phyloP scores from a whole-genome alignment of 2,329 filamentous ascomycete species.

The Hawksworthiomyces lignivorus region DNA sequence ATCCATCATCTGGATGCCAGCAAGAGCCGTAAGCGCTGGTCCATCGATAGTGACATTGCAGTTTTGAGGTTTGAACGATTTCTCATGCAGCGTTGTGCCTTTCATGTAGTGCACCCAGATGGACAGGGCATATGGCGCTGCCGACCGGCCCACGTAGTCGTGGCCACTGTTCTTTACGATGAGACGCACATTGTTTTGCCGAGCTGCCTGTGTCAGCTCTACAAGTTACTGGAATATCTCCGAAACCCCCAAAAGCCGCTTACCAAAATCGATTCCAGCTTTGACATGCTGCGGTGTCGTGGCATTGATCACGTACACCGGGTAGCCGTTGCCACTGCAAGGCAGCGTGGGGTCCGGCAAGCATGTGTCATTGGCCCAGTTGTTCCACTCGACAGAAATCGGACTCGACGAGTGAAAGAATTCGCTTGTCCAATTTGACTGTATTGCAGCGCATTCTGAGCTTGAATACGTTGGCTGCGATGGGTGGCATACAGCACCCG shows the following conservation, averaged over 20 bases:
- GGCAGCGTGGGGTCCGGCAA: constrained; percentile 31
- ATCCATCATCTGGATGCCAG: constrained; percentile 42
- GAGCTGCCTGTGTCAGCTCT: constrained; percentile 17
- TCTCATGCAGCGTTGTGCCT: constrained; percentile 41
- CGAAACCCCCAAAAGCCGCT: no score
- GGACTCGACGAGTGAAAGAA: constrained; percentile 29
- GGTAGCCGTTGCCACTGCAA: constrained; percentile 25
- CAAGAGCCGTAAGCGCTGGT: constrained; percentile 36
- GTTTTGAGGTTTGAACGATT: constrained; percentile 6
- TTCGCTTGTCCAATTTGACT: constrained; percentile 19
- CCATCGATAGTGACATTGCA: constrained; percentile 29
- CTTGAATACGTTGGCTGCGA: constrained; percentile 1
- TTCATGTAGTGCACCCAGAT: constrained; percentile 26
- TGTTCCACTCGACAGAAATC: constrained; percentile 30
- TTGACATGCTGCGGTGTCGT: constrained; percentile 27
- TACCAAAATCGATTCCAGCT: constrained; percentile 8
- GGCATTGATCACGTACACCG: constrained; percentile 23
- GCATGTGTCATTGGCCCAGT: constrained; percentile 44
- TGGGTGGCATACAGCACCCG: constrained; percentile 9
- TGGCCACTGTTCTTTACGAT: constrained; percentile 35
- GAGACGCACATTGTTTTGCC: constrained; percentile 25
- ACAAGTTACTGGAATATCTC: no score
- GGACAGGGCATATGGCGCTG: constrained; percentile 39
- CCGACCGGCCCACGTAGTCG: constrained; percentile 33
- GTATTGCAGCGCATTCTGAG: not conserved